phyloP scores from a whole-genome alignment of 2,329 filamentous ascomycete species.

The Botrytis paeoniae region DNA sequence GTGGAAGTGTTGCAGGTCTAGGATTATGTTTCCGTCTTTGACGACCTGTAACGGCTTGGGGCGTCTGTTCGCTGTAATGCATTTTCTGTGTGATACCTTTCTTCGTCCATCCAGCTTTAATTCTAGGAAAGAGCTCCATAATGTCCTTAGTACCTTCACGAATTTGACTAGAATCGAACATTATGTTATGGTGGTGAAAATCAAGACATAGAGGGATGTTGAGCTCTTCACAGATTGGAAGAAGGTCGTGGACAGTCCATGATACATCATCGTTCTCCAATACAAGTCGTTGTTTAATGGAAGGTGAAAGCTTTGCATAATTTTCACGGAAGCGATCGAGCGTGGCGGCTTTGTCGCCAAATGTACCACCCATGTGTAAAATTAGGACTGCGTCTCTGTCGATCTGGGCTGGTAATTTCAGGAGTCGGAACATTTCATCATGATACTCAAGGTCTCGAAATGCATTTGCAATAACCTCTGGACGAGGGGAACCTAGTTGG shows the following conservation, averaged over 20 bases:
- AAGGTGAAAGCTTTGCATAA: slow-evolving; percentile 55
- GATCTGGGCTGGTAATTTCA: slow-evolving; percentile 73
- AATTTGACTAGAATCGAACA: slow-evolving; percentile 70
- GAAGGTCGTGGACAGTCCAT: slow-evolving; percentile 87
- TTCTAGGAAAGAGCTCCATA: slow-evolving; percentile 69
- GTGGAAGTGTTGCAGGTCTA: slow-evolving; percentile 74
- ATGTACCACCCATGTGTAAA: slow-evolving; percentile 86
- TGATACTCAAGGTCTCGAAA: slow-evolving; percentile 85
- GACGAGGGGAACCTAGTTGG: slow-evolving; percentile 79
- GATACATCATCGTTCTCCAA: slow-evolving; percentile 93
- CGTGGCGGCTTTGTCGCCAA: slow-evolving; percentile 64
- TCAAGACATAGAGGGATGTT: slow-evolving; percentile 91
- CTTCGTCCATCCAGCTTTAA: slow-evolving; percentile 76
- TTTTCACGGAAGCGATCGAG: slow-evolving; percentile 55
- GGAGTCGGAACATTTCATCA: slow-evolving; percentile 74
- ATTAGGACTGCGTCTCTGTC: slow-evolving; percentile 92
- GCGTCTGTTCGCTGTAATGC: slow-evolving; percentile 86
- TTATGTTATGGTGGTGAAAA: slow-evolving; percentile 93
- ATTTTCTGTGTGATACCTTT: slow-evolving; percentile 92
- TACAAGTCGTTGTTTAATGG: slow-evolving; percentile 77
- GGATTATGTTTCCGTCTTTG: slow-evolving; percentile 84
- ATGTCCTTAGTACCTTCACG: slow-evolving; percentile 86
- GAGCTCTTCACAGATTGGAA: slow-evolving; percentile 89
- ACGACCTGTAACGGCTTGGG: slow-evolving; percentile 70
- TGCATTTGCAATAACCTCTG: slow-evolving; percentile 71